Evolutionary conservation across 768 basidiomycete genomes (phyloP).

Genomic region (Mycena olivaceomarginata): DNA sequence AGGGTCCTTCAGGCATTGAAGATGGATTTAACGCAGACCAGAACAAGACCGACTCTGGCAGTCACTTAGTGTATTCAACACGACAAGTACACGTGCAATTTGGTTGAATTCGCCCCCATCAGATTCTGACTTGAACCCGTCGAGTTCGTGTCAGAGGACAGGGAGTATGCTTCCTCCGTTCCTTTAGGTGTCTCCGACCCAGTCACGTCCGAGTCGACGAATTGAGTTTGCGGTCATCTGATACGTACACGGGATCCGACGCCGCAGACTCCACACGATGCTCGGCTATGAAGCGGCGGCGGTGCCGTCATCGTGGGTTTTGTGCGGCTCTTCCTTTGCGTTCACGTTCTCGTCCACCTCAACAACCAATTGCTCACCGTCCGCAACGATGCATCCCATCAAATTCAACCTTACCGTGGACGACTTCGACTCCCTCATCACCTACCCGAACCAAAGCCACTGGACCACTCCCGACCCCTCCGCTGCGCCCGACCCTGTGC

Average conservation of each 20-base stretch:
- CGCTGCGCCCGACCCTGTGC: conserved; percentile 25
- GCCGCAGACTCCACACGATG: conserved; percentile 22
- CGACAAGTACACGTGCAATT: too few relatives aligned
- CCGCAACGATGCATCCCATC: conserved; percentile 6
- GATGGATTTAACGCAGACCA: too few relatives aligned
- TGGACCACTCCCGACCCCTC: conserved; percentile 45
- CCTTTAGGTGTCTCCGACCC: too few relatives aligned
- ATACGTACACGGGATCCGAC: conserved; percentile 24
- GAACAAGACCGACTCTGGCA: too few relatives aligned
- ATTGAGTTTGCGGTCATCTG: conserved; percentile 17
- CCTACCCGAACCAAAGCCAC: conserved; percentile 40
- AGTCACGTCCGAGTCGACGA: too few relatives aligned
- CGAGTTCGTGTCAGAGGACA: too few relatives aligned
- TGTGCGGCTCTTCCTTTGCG: neutral
- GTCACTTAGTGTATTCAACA: too few relatives aligned
- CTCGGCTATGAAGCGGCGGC: neutral
- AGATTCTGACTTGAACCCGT: too few relatives aligned
- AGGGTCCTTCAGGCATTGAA: too few relatives aligned
- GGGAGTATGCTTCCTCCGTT: too few relatives aligned
- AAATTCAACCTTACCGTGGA: conserved; percentile 41
- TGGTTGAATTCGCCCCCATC: too few relatives aligned
- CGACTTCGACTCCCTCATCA: conserved; percentile 46
- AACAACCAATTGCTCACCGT: neutral
- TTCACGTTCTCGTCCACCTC: neutral
- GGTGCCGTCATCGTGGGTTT: neutral